These are phyloP conservation scores for Leavenworthia alabamica DNA, from an alignment of 345 rosid species.

Conservation along the genomic window DNA sequence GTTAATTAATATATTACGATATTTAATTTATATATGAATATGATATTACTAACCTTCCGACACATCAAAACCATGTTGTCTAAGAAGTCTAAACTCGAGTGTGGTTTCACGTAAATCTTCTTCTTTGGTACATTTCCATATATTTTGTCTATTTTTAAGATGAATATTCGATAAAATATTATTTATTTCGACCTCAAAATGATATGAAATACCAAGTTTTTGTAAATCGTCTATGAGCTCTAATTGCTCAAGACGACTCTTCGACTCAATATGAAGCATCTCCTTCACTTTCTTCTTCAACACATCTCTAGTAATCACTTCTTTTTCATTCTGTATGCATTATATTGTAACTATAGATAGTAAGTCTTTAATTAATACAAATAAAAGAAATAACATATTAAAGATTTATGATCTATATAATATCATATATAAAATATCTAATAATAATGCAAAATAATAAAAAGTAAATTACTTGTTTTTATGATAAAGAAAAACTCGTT, in stretches of 20 bases:
- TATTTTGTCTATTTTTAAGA: not conserved
- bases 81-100: constrained; percentile 28
- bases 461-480: too few relatives aligned
- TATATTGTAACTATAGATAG: not conserved
- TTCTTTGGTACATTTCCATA: not conserved
- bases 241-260: not conserved
- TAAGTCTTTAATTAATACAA: not conserved
- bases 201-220: constrained; percentile 37
- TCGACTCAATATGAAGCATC: not conserved
- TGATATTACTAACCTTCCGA: constrained; percentile 19
- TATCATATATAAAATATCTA: too few relatives aligned
- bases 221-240: constrained; percentile 12
- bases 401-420: not conserved
- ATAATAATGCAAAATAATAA: too few relatives aligned
- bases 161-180: not conserved
- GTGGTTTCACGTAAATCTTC: not conserved
- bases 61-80: constrained; percentile 28
- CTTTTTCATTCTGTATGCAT: not conserved
- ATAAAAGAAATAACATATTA: too few relatives aligned
- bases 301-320: not conserved
- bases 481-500: too few relatives aligned
- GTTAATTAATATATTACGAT: not conserved
- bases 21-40: not conserved
- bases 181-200: constrained; percentile 33
- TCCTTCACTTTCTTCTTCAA: not conserved